Base-by-base conservation (phyloP, 2,329 filamentous ascomycete genomes). In the Ilyonectria sp. region DNA sequence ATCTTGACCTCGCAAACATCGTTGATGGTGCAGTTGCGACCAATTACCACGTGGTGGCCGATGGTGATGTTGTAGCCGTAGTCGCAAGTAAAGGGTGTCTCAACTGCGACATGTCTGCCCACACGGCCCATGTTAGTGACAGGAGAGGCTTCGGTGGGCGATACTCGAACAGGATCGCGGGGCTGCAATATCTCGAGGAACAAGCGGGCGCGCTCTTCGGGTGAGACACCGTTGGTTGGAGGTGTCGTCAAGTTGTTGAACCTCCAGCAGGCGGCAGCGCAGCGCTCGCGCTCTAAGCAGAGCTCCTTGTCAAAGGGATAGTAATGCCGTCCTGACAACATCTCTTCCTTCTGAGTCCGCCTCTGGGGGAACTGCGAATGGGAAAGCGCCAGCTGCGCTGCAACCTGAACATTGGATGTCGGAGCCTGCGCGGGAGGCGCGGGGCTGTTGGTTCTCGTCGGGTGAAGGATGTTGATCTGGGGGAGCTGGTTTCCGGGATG, bases 41-140 rank as follows among this genome's bases (percentile, higher is more conserved):
- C 93, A 72, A 99, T 93, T 62, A 91, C 89, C 3, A 97, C 94
- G 70, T 96, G 91, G 73, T 95, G 92, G 13, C 93, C 95, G 72
- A 99, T 93, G 54, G 89, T 88, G 74, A 98, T 92, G 79, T 99
- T 98, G 83, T 97, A 98, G 1, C 96, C 96, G 76, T 98, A 98
- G 76, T 98, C 94, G 79, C 95, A 98, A 53, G 87, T 91, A 79
- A 99, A 98, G 0, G 95, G 95, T 3, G 93, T 90, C 76, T 97
- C 94, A 29, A 99, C 92, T 47, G 91, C 86, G 6, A 93, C 92
- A 62, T 92, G 90, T 17, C 91, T 88, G n/a, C 94, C 94, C 6
- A 96, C 88, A 26, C 85, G 88, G 63, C 89, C 93, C 62, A 84
- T 77, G 73, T 87, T 86, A 46, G 85, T 86, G 60, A 87, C 79